phyloP scores from a whole-genome alignment of 805 yeast species.

The Starmerella khaoyaiensis region DNA sequence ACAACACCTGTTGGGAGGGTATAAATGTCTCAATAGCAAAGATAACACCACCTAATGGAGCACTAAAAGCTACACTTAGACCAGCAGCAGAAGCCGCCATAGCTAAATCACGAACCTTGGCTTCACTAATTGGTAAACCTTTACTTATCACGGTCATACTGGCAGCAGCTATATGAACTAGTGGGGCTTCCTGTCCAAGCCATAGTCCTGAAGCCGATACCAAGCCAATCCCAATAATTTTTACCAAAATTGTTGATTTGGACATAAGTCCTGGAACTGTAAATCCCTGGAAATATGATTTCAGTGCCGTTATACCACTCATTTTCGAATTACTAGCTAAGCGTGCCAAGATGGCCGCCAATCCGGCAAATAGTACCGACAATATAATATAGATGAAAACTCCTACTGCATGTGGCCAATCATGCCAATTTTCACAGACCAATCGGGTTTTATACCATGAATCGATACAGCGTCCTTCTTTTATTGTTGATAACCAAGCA shows the following conservation, averaged over 20 bases:
- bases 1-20: conserved; percentile 45
- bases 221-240: conserved; percentile 45
- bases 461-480: conserved; percentile 63
- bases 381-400: conserved; percentile 31
- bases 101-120: conserved; percentile 44
- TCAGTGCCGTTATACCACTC: conserved; percentile 66
- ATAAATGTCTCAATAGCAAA: conserved; percentile 46
- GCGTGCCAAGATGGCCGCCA: conserved; percentile 29
- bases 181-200: conserved; percentile 80
- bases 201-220: conserved; percentile 67
- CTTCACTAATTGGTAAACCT: conserved; percentile 29
- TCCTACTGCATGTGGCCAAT: conserved; percentile 21
- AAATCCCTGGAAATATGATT: conserved; percentile 54
- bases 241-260: conserved; percentile 38
- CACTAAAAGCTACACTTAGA: conserved; percentile 69
- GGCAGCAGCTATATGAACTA: conserved; percentile 55
- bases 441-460: conserved; percentile 47
- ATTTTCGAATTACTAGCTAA: conserved; percentile 32
- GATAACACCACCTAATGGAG: conserved; percentile 80
- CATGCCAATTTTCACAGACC: conserved; percentile 41
- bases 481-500: conserved; percentile 63
- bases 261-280: conserved; percentile 43
- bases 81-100: conserved; percentile 76
- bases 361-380: conserved; percentile 31
- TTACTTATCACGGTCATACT: conserved; percentile 26